Evolutionary conservation across 2,329 filamentous ascomycete species (phyloP), one percentile per base, ranked within the genome.

Genomic region (Lasiodiplodia gonubiensis): DNA sequence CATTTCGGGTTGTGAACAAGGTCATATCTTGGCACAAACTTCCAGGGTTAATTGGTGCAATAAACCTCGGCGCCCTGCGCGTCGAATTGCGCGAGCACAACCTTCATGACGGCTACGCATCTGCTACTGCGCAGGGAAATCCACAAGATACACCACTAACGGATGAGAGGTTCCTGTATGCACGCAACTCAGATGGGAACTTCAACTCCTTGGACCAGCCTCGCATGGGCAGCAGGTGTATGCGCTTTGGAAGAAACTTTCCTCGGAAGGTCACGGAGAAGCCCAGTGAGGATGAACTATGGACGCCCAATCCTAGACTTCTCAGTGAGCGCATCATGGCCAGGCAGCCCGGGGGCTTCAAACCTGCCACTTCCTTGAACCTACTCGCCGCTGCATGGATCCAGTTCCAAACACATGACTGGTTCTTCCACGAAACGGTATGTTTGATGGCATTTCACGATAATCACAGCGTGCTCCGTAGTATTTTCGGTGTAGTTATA

Each of bases 331-430:
- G 71, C 49, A 76, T 84, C 65, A 75, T 84, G 75, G 76, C 76
- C 23, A 74, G 81, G 10, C 76, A 80, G n/a, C 74, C 72, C 3
- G 25, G 37, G 7, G 55, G 23, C 14, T 84, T 84, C 69, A 81
- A 80, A 27, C 81, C 81, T 3, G 82, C 82, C 0, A 83, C 80
- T 0, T 81, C 75, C 1, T 66, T 84, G 67, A 84, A 84, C 66
- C 69, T 84, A 48, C 72, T 84, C 7, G 82, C 82, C 2, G 82
- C 82, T 16, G 82, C 82, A 1, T 84, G 82, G 81, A 83, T 84
- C n/a, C 82, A 84, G 69, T 83, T 84, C 64, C 80, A 83, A 66
- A 78, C 78, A 0, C 81, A 83, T 66, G 80, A 82, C 67, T 82
- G 80, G 80, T 77, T 79, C 64, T 72, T 75, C 48, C 75, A 78